Conservation (phyloP, 495 filamentous ascomycete genomes). For the Bryoglossum gracile region DNA sequence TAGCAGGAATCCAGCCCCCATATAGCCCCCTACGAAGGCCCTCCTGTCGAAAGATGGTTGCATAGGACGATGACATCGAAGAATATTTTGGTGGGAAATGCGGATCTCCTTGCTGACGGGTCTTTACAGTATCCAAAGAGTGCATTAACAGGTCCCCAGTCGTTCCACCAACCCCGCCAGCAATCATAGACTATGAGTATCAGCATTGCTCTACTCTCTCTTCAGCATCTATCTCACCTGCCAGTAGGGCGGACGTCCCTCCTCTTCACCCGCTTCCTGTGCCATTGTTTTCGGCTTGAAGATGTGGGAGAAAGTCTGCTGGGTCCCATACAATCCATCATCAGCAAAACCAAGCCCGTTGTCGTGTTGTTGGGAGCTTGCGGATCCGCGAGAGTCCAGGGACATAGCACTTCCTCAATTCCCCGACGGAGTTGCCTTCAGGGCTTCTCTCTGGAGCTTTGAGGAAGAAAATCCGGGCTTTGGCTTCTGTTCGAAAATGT, state of each 20-base stretch:
- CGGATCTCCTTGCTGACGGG: conserved; percentile 94
- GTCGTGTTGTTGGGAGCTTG: conserved; percentile 16
- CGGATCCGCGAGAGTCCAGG: conserved; percentile 35
- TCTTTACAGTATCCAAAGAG: conserved; percentile 97
- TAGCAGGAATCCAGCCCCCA: conserved; percentile 80
- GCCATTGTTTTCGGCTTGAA: conserved; percentile 23
- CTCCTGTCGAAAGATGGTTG: conserved; percentile 88
- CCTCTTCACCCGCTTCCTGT: conserved; percentile 41
- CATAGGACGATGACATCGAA: conserved; percentile 79
- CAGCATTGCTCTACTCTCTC: conserved; percentile 14
- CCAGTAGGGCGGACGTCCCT: conserved; percentile 52
- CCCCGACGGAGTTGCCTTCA: conserved; percentile 14
- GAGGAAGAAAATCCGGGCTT: no score
- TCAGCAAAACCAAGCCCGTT: conserved; percentile 19
- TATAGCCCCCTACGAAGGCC: conserved; percentile 85
- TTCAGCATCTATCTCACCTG: conserved; percentile 45
- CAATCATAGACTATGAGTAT: conserved; percentile 73
- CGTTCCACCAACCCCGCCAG: conserved; percentile 82
- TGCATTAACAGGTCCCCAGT: conserved; percentile 98
- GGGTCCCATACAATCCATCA: conserved; percentile 27
- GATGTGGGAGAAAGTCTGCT: conserved; percentile 15
- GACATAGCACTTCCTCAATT: conserved; percentile 37
- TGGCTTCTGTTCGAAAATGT: no score
- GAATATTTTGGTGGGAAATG: conserved; percentile 86
- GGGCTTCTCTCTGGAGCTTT: conserved; percentile 3